Evolutionary conservation across 345 rosid genomes (phyloP), one percentile per base, ranked within the genome.

Genomic region (Melaleuca alternifolia): DNA sequence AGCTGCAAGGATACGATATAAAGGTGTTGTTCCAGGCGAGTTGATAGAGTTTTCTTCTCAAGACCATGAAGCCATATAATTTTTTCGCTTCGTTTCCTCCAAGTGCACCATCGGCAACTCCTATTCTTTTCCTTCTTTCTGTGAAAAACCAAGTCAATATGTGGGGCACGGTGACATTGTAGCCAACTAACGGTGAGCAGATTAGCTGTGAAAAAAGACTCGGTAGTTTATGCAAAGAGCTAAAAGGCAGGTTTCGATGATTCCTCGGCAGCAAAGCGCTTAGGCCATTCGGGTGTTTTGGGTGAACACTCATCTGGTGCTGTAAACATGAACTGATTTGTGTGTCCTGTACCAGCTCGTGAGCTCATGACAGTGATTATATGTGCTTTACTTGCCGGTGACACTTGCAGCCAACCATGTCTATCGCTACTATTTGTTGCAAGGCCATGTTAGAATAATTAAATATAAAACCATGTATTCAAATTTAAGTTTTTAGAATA

Each of bases 1-100:
- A 97, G 98, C 92, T 94, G 79, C 97, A 94, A 91, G 98, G 99
- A 88, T 94, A 94, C 85, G 98, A 96, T 89, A 93, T 97, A 85
- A 95, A 91, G 92, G 98, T 92, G 86, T 86, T 96, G 85, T 89
- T 97, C 88, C 98, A 94, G 90, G 94, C 92, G 44, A 77, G 90
- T 33, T 76, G 85, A 88, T 28, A 86, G 51, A 79, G 81, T 24
- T 33, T 28, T 50, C 50, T 33, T 37, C 50, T 18, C 51, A 7
- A 50, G 79, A 65, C 46, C 46, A 20, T 33, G 46, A 65, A 33
- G 79, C 79, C 79, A 16, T 16, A 33, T 33, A 65, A 15, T 11
- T 46, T 76, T 7, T 30, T 28, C 5, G 6, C 46, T 16, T 26
- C n/a, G 21, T 48, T 51, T 12, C 37, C 51, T 79, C 75, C 15